These are phyloP conservation scores for Chaetomium cochliodes DNA, from an alignment of 495 filamentous ascomycete species.

Conservation along the genomic window DNA sequence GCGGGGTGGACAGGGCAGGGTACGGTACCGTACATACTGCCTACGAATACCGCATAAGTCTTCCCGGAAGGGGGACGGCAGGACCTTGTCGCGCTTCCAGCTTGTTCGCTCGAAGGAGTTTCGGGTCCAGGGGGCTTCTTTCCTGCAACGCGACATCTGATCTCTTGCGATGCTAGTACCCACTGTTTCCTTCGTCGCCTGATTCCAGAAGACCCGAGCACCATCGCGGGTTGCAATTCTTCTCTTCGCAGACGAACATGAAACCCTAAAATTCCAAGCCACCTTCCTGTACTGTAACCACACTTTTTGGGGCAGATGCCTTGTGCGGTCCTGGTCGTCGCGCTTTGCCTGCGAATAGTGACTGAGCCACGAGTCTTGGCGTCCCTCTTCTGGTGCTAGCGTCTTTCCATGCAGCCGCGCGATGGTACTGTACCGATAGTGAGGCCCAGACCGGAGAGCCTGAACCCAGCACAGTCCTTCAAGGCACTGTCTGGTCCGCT, in stretches of 20 bases:
- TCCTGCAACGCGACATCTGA: conserved; percentile 9
- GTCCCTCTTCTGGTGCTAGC: neutral
- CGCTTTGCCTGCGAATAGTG: neutral
- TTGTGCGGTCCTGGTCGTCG: conserved; percentile 19
- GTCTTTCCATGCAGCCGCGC: conserved; percentile 11
- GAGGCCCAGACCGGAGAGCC: neutral
- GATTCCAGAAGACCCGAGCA: conserved; percentile 5
- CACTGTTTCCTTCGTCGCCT: neutral
- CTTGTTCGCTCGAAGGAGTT: neutral
- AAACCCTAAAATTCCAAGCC: conserved; percentile 1
- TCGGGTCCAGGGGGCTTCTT: neutral
- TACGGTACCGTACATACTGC: conserved; percentile 16
- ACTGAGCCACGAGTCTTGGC: conserved; percentile 15
- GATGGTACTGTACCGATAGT: neutral
- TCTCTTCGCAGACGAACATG: neutral
- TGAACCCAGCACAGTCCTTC: neutral
- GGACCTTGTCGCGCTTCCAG: too few species aligned
- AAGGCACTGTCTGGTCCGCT: neutral
- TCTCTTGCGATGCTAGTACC: conserved; percentile 9
- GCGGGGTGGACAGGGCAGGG: conserved; percentile 23
- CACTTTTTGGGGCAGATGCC: conserved; percentile 11
- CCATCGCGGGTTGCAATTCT: neutral
- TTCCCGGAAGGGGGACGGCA: neutral
- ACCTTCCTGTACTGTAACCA: conserved; percentile 1
- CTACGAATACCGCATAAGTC: conserved; percentile 10